Percentiles rank a stretch among this genome's conserved stretches.
Evolutionary conservation across 495 filamentous ascomycete genomes (phyloP).

Genomic region (Aspergillus hancockii): DNA sequence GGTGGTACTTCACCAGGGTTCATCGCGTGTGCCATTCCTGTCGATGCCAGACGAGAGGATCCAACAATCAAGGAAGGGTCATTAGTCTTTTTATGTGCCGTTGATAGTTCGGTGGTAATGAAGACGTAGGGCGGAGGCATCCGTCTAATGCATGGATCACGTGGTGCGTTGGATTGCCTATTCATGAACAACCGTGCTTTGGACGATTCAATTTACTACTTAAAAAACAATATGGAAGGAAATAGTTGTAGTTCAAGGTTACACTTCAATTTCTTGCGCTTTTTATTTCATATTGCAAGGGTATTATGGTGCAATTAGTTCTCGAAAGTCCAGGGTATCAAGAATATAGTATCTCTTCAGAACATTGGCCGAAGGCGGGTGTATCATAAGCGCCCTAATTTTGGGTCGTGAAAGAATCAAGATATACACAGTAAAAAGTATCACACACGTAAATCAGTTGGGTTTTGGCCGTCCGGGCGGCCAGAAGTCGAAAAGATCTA

Average conservation of each 20-base stretch:
- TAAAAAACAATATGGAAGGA: no score
- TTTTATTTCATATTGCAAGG: neutral
- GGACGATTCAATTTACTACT: no score
- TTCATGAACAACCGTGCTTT: no score
- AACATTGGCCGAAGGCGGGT: neutral
- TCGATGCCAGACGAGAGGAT: neutral
- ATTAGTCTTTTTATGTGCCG: neutral
- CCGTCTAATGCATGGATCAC: neutral
- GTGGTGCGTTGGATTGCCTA: neutral
- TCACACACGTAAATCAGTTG: conserved; percentile 15
- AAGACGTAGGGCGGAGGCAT: neutral
- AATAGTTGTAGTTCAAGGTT: no score
- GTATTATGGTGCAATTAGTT: neutral
- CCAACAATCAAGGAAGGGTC: neutral
- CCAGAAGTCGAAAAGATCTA: conserved; percentile 61
- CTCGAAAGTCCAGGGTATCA: neutral
- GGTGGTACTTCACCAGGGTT: conserved; percentile 26
- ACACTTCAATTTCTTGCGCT: neutral
- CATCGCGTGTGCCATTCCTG: neutral
- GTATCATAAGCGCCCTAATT: neutral
- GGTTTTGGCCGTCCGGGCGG: conserved; percentile 42
- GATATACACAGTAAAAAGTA: conserved; percentile 18
- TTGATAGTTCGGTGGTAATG: neutral
- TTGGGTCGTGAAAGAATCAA: neutral
- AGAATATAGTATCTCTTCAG: neutral